Conservation (phyloP, 345 rosid genomes). For the Rhodomyrtus tomentosa region DNA sequence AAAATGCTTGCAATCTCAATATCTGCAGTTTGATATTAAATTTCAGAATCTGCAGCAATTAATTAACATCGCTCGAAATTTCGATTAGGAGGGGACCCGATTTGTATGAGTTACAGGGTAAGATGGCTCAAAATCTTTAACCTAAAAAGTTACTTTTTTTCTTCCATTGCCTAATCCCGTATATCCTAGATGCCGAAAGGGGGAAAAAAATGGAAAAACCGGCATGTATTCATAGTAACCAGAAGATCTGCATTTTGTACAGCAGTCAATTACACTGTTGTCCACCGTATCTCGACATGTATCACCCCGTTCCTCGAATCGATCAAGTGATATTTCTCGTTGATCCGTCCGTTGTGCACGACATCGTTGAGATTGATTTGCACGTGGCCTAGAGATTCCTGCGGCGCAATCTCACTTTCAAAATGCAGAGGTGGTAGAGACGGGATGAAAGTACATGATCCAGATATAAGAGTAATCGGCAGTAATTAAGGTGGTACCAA, state of each 20-base stretch:
- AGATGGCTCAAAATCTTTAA: not conserved
- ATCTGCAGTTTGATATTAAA: not conserved
- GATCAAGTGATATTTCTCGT: slow-evolving; percentile 66
- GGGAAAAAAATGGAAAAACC: not conserved
- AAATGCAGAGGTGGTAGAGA: not conserved
- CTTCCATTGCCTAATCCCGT: not conserved
- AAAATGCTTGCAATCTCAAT: not conserved
- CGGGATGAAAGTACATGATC: not conserved
- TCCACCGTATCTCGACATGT: slow-evolving; percentile 69
- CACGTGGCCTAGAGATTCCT: slow-evolving; percentile 75
- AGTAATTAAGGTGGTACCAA: not conserved
- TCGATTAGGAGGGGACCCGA: not conserved
- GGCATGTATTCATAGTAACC: not conserved
- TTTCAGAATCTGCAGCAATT: not conserved
- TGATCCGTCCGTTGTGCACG: slow-evolving; percentile 69
- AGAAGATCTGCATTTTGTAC: not conserved
- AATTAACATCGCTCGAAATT: not conserved
- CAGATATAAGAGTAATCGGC: not conserved
- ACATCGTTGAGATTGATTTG: slow-evolving; percentile 72
- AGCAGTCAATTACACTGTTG: slow-evolving; percentile 23
- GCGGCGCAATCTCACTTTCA: not conserved
- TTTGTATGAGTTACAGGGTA: not conserved
- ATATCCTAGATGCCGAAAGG: not conserved
- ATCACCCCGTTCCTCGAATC: slow-evolving; percentile 72
- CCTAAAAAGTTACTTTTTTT: not conserved